A percentile compares a stretch with the other conserved stretches of the same genome.
Conservation (phyloP, 495 filamentous ascomycete species). For the Penicillium ucsense region DNA sequence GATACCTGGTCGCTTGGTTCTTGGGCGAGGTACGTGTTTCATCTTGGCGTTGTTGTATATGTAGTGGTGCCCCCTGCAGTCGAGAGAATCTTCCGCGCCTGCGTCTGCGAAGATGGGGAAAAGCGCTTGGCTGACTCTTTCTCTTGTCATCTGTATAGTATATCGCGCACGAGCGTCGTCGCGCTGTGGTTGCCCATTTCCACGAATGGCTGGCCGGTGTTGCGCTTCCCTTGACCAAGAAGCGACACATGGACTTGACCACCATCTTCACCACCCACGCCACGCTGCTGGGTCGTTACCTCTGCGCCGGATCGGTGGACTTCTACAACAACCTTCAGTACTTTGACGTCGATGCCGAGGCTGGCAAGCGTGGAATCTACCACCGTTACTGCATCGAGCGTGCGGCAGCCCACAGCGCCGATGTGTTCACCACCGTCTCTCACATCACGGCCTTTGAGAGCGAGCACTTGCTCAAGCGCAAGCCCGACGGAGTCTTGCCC, state of each 20-base stretch:
- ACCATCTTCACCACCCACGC: slow-evolving; percentile 99
- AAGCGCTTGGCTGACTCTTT: neutral
- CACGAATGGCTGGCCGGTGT: slow-evolving; percentile 98
- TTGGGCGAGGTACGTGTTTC: slow-evolving; percentile 70
- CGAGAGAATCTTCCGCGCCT: too few species aligned
- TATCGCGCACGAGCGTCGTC: slow-evolving; percentile 80
- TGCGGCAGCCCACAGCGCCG: slow-evolving; percentile 77
- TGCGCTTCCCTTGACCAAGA: slow-evolving; percentile 86
- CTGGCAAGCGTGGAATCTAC: slow-evolving; percentile 96
- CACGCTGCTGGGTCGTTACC: slow-evolving; percentile 86
- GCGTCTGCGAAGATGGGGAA: too few species aligned
- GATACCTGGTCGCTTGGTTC: slow-evolving; percentile 96
- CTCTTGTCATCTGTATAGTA: slow-evolving; percentile 46
- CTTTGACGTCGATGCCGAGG: slow-evolving; percentile 95
- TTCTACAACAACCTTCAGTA: slow-evolving; percentile 99
- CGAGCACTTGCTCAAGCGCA: slow-evolving; percentile 94
- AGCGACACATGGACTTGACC: slow-evolving; percentile 88
- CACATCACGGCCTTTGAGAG: slow-evolving; percentile 98
- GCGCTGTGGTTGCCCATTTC: slow-evolving; percentile 93
- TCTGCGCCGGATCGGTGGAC: slow-evolving; percentile 94
- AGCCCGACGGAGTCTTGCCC: slow-evolving; percentile 91
- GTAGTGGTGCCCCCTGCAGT: too few species aligned
- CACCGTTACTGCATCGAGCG: slow-evolving; percentile 98
- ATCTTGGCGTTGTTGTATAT: too few species aligned
- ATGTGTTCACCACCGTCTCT: slow-evolving; percentile 97